Conservation (phyloP, 169 alveolate species). For the Eimeria acervulina region DNA sequence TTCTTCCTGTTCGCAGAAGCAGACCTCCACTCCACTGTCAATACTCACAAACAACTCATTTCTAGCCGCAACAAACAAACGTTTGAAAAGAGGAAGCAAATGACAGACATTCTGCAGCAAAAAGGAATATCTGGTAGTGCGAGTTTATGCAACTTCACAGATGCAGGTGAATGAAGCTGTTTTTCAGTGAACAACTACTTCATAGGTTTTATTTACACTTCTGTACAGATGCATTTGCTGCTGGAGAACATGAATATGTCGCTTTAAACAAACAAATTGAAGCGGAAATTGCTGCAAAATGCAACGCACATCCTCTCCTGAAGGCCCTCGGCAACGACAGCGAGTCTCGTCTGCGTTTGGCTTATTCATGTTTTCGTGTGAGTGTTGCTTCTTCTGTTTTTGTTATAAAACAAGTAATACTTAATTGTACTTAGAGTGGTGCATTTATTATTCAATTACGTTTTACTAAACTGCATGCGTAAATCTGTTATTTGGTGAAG, state of each 20-base stretch:
- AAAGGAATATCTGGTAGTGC: background rate
- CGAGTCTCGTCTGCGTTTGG: background rate
- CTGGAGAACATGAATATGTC: background rate
- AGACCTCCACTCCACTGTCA: background rate
- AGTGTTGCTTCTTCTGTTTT: background rate
- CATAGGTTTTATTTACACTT: background rate
- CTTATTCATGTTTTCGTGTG: background rate
- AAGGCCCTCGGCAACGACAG: background rate
- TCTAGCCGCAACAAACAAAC: background rate
- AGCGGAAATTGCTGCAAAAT: background rate
- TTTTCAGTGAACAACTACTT: background rate
- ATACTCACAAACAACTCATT: conserved; percentile 1
- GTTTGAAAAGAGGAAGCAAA: background rate
- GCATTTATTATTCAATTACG: too few relatives aligned
- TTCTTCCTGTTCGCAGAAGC: too few relatives aligned
- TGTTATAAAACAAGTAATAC: too few relatives aligned
- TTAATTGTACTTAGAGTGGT: too few relatives aligned
- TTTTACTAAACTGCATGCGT: too few relatives aligned
- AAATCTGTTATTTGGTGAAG: too few relatives aligned
- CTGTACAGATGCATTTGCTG: conserved; percentile 9
- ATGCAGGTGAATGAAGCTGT: background rate
- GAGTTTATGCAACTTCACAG: background rate
- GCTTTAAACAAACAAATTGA: background rate
- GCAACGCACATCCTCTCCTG: background rate
- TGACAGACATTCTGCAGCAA: background rate